phyloP scores from a whole-genome alignment of 1,284 basidiomycete species.

The Exobasidium cylindrosporum region DNA sequence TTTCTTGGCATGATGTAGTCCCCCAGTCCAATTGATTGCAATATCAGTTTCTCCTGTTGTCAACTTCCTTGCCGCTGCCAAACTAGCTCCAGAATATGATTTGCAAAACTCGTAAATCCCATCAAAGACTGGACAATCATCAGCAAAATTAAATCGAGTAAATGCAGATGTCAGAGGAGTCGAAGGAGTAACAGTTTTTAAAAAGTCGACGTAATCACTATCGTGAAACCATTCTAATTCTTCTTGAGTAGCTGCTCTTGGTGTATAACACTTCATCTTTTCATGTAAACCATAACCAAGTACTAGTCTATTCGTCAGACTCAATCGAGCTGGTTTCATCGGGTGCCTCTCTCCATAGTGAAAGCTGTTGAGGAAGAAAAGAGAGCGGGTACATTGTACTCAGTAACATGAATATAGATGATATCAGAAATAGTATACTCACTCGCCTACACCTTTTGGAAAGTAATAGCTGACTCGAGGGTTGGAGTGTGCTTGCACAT shows the following conservation, averaged over 20 bases:
- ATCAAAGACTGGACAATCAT: slow-evolving; percentile 55
- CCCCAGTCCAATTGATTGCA: slow-evolving; percentile 96
- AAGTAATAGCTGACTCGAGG: slow-evolving; percentile 91
- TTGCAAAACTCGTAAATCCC: slow-evolving; percentile 55
- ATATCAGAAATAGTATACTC: too few species aligned
- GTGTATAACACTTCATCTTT: slow-evolving; percentile 90
- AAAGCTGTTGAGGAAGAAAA: slow-evolving; percentile 13
- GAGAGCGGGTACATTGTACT: too few species aligned
- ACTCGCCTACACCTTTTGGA: slow-evolving; percentile 83
- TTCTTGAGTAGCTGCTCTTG: slow-evolving; percentile 78
- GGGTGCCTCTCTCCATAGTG: slow-evolving; percentile 81
- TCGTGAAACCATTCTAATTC: slow-evolving; percentile 92
- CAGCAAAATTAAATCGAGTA: slow-evolving; percentile 54
- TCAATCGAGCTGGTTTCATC: slow-evolving; percentile 95
- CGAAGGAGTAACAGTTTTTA: slow-evolving; percentile 61
- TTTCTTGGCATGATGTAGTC: slow-evolving; percentile 96
- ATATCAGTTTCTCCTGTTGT: slow-evolving; percentile 78
- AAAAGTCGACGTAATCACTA: slow-evolving; percentile 86
- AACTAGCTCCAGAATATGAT: slow-evolving; percentile 60
- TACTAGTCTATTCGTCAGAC: slow-evolving; percentile 90
- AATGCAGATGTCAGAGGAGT: slow-evolving; percentile 47
- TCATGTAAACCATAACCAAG: slow-evolving; percentile 95
- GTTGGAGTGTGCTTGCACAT: slow-evolving; percentile 48
- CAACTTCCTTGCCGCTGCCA: slow-evolving; percentile 65
- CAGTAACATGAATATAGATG: too few species aligned